Conservation (phyloP, 2,329 filamentous ascomycete species). For the Colletotrichum theobromicola region DNA sequence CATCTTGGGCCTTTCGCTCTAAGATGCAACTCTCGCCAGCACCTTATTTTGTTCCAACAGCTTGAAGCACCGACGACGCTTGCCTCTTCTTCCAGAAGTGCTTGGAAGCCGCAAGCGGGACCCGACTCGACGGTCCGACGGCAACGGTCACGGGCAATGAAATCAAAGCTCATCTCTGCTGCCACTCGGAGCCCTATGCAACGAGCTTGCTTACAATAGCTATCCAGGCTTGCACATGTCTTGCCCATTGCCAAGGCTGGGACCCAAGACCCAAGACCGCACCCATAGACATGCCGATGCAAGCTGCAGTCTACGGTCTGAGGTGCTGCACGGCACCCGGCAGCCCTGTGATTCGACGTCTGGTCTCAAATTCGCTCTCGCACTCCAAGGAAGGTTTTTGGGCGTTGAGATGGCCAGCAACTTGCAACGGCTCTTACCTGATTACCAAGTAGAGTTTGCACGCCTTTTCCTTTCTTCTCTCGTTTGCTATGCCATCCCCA, state of each 20-base stretch:
- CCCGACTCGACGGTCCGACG: conserved; percentile 3
- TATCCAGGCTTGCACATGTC: not conserved
- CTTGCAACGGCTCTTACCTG: not conserved
- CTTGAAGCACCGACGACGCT: not conserved
- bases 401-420: not conserved
- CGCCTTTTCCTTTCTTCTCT: not conserved
- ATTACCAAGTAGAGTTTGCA: not conserved
- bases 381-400: not conserved
- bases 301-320: not conserved
- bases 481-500: not conserved
- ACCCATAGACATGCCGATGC: not conserved
- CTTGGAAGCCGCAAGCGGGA: not conserved
- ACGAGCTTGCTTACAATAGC: not conserved
- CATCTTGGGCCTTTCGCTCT: conserved; percentile 7
- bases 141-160: not conserved
- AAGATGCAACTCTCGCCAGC: not conserved
- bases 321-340: not conserved
- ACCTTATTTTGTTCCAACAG: not conserved
- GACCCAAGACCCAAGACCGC: not conserved
- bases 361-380: not conserved
- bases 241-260: not conserved
- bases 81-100: conserved; percentile 14
- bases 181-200: not conserved
- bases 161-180: not conserved
- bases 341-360: not conserved